These are phyloP conservation scores for Ziziphus jujuba DNA, from an alignment of 306 rosid genomes.

Conservation along the genomic window DNA sequence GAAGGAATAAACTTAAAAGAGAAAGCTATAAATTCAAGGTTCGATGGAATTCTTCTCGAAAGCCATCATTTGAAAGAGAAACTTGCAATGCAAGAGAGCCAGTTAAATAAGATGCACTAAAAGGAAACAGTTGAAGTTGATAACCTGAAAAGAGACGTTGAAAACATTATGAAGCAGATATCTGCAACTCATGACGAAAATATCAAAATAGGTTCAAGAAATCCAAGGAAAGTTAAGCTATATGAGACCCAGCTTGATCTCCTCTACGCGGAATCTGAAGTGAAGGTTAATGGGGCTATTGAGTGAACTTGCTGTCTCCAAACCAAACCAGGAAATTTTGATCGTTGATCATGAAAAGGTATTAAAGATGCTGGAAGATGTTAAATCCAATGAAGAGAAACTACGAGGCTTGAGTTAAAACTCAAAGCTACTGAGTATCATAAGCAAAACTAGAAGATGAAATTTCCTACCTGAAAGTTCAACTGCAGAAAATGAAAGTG, in stretches of 20 bases:
- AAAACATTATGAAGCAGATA: constrained; percentile 42
- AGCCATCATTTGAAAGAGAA: constrained; percentile 37
- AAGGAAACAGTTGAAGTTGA: constrained; percentile 47
- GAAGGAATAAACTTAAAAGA: constrained; percentile 47
- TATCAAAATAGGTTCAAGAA: constrained; percentile 24
- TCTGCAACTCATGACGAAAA: constrained; percentile 39
- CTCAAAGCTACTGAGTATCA: constrained; percentile 47
- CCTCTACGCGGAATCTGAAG: constrained; percentile 40
- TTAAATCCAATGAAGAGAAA: constrained; percentile 46
- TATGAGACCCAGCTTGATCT: constrained; percentile 35
- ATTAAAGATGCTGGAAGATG: constrained; percentile 45
- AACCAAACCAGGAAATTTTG: constrained; percentile 39
- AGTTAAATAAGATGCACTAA: too few species aligned
- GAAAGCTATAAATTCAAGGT: constrained; percentile 32
- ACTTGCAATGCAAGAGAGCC: constrained; percentile 27
- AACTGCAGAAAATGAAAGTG: constrained; percentile 39
- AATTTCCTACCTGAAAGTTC: constrained; percentile 32
- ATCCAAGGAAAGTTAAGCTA: constrained; percentile 39
- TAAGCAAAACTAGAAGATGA: constrained; percentile 50
- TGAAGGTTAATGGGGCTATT: constrained; percentile 42
- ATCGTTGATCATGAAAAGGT: constrained; percentile 42
- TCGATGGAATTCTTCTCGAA: constrained; percentile 41
- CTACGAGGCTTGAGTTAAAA: constrained; percentile 41
- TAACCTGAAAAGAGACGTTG: constrained; percentile 48
- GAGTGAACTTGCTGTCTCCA: constrained; percentile 39